Conservation (phyloP, 768 basidiomycete species). For the Chiua virens region DNA sequence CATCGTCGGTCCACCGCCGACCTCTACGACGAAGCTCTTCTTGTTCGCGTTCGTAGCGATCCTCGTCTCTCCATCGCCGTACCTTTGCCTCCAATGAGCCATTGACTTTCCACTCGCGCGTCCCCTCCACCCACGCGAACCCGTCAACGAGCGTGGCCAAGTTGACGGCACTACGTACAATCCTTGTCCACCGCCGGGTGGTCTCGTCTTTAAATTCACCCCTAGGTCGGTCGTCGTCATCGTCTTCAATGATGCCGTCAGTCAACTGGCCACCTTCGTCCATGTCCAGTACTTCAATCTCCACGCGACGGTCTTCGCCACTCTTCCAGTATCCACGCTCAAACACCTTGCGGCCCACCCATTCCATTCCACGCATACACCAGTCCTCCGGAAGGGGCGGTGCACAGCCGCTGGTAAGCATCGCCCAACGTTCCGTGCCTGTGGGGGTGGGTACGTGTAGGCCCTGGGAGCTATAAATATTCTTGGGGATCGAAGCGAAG, state of each 20-base stretch:
- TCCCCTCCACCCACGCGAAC: conserved; percentile 62
- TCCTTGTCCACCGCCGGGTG: conserved; percentile 69
- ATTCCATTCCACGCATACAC: conserved; percentile 94
- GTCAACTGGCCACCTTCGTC: conserved; percentile 55
- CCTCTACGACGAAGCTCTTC: conserved; percentile 67
- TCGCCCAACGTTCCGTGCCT: conserved; percentile 54
- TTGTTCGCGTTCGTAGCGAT: conserved; percentile 60
- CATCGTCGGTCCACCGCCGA: conserved; percentile 62
- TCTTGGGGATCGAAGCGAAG: conserved; percentile 59
- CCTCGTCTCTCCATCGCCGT: conserved; percentile 67
- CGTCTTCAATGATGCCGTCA: conserved; percentile 85
- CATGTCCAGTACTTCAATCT: conserved; percentile 78
- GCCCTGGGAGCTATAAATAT: conserved; percentile 48
- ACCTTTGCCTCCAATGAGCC: conserved; percentile 70
- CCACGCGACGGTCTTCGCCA: conserved; percentile 61
- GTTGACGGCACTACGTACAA: conserved; percentile 66
- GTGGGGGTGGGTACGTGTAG: conserved; percentile 31
- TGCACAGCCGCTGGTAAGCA: conserved; percentile 68
- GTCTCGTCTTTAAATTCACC: conserved; percentile 36
- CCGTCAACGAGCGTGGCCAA: conserved; percentile 74
- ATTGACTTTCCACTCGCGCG: conserved; percentile 61
- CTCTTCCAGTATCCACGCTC: conserved; percentile 94
- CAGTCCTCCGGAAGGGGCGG: conserved; percentile 90
- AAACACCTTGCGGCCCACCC: conserved; percentile 88
- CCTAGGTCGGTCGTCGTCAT: conserved; percentile 48